Conservation (phyloP, 805 yeast genomes). For the Aciculoconidium aculeatum region DNA sequence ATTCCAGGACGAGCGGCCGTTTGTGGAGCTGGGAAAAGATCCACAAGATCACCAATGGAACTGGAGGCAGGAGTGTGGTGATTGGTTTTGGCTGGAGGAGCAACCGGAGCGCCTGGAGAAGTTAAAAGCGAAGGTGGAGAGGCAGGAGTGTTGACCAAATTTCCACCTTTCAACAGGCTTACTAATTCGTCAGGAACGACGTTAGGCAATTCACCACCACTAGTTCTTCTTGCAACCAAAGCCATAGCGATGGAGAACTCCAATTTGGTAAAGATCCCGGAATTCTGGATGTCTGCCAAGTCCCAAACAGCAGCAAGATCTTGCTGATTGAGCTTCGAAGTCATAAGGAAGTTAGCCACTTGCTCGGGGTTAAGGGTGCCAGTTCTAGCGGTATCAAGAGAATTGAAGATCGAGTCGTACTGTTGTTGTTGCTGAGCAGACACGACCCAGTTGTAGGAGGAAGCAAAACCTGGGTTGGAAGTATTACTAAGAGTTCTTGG, state of each 20-base stretch:
- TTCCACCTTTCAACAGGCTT: slow-evolving; percentile 20
- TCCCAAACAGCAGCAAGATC: slow-evolving; percentile 92
- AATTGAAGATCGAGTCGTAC: slow-evolving; percentile 73
- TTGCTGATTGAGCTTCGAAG: slow-evolving; percentile 81
- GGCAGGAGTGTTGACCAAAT: slow-evolving; percentile 7
- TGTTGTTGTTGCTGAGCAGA: slow-evolving; percentile 66
- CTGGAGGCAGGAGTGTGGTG: slow-evolving; percentile 34
- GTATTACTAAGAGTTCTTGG: slow-evolving; percentile 4
- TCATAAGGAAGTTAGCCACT: slow-evolving; percentile 83
- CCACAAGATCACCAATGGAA: slow-evolving; percentile 63
- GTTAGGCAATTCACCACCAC: slow-evolving; percentile 75
- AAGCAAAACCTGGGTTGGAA: too few relatives aligned
- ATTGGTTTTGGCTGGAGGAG: slow-evolving; percentile 3
- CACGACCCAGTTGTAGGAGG: slow-evolving; percentile 56
- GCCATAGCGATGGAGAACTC: slow-evolving; percentile 95
- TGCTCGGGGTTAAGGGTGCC: slow-evolving; percentile 71
- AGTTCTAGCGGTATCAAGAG: slow-evolving; percentile 57
- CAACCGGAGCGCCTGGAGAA: slow-evolving; percentile 6
- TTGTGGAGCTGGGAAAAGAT: slow-evolving; percentile 24
- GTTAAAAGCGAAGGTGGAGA: not conserved
- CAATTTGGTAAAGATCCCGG: slow-evolving; percentile 70
- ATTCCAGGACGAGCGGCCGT: slow-evolving; percentile 13
- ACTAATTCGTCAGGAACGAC: slow-evolving; percentile 65
- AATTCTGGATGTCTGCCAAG: slow-evolving; percentile 80
- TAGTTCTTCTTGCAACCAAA: slow-evolving; percentile 75